Conservation (phyloP, 2,329 filamentous ascomycete genomes). For the Parastagonospora avenae region DNA sequence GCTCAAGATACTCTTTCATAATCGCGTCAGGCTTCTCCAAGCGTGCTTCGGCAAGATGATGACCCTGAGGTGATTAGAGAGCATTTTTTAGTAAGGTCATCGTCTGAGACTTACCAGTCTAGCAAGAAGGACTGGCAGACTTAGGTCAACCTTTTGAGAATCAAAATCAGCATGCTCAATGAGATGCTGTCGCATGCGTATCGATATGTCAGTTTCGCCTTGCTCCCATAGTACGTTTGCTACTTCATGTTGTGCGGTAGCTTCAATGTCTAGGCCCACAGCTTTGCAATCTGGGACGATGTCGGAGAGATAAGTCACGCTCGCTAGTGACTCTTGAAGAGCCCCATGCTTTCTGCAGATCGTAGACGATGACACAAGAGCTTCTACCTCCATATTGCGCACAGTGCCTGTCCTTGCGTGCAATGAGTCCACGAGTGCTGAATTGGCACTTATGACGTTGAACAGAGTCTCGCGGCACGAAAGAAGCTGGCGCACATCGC, state of each 20-base stretch:
- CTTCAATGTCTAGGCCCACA: conserved; percentile 77
- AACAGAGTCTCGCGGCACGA: conserved; percentile 84
- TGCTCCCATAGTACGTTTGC: conserved; percentile 94
- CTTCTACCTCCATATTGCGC: conserved; percentile 74
- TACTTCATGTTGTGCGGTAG: conserved; percentile 77
- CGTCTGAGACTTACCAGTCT: conserved; percentile 63
- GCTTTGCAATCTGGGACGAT: conserved; percentile 72
- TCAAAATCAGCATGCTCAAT: conserved; percentile 38
- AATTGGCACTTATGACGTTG: conserved; percentile 75
- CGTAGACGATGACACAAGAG: conserved; percentile 74
- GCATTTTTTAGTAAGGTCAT: not conserved
- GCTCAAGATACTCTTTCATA: conserved; percentile 81
- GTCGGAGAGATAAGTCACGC: conserved; percentile 81
- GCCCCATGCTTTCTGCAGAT: conserved; percentile 81
- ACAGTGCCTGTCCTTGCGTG: conserved; percentile 67
- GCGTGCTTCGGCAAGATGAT: conserved; percentile 86
- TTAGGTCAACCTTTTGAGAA: conserved; percentile 37
- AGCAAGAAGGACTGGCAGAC: conserved; percentile 73
- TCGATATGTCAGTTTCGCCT: conserved; percentile 86
- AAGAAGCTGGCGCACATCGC: conserved; percentile 79
- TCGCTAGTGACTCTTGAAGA: conserved; percentile 83
- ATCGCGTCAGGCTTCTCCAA: conserved; percentile 91
- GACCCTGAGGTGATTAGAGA: conserved; percentile 58
- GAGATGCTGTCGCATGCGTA: conserved; percentile 82
- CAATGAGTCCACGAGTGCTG: conserved; percentile 65